Base-by-base conservation (phyloP, 192 early-diverging fungal genomes). In the Rhizophagus prolifer region DNA sequence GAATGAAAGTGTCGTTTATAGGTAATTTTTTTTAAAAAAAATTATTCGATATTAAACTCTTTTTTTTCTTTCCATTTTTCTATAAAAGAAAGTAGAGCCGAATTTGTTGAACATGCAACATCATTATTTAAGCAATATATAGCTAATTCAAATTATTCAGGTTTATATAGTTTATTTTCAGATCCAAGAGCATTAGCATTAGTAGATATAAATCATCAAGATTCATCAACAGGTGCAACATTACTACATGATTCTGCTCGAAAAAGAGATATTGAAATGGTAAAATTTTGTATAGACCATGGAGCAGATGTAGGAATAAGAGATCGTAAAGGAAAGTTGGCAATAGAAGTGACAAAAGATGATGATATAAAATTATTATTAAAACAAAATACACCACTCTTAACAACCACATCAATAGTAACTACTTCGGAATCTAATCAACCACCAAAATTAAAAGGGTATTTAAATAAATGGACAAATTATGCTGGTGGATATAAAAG, bases 391-490 rank as follows among this genome's bases (percentile, higher is more conserved):
- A 19, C 75, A 69, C 61, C 72, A 4, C 70, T 78, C 12, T 60
- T 81, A 80, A 88, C 87, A 3, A 82, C 90, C 0, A 81, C 81
- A 78, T 85, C 82, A 58, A 83, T 86, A 31, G 75, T 85, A 30
- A 82, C 86, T 46, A 79, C 88, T 31, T 83, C 85, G 2, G 83
- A 86, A 1, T 82, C 85, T 26, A 92, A 87, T 25, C 82, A 83
- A 34, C 84, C 91, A 36, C 93, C 93, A 12, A 83, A 83, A 60
- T 81, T 91, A 8, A 82, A 83, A 68, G 92, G 92, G 28, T 86
- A 80, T 44, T 86, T 96, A 62, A 79, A 87, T 81, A 96, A 96
- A 79, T 96, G 93, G 93, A 94, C 92, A 70, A 96, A 96, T 84
- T 94, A 93, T 81, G 90, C 92, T 13, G 80, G 86, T 60, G 93